Conservation (phyloP, 208 protist species). For the Trypanosoma brucei region DNA sequence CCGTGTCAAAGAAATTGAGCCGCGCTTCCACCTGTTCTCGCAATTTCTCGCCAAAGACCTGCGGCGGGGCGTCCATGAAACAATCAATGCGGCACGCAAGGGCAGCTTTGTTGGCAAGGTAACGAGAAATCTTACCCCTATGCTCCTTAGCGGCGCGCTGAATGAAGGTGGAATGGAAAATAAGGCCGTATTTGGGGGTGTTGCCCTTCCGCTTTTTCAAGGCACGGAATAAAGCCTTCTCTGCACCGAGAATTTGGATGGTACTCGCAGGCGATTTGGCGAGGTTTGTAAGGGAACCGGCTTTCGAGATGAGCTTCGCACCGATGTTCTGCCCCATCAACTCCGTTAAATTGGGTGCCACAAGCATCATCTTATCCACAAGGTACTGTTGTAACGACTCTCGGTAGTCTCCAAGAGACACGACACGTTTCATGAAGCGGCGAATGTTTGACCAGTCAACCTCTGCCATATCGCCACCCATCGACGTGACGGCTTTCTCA, state of each 20-base stretch:
- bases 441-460: slow-evolving; percentile 96
- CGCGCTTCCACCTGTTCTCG: slow-evolving; percentile 98
- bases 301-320: slow-evolving; percentile 98
- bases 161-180: slow-evolving; percentile 98
- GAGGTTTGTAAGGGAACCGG: slow-evolving; percentile 96
- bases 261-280: slow-evolving; percentile 99
- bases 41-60: slow-evolving; percentile 94
- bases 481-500: slow-evolving; percentile 93
- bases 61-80: slow-evolving; percentile 89
- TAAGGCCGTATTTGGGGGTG: slow-evolving; percentile 99
- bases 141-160: slow-evolving; percentile 96
- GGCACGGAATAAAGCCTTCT: slow-evolving; percentile 99
- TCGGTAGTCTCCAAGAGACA: slow-evolving; percentile 92
- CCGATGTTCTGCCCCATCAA: slow-evolving; percentile 98
- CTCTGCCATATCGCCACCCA: slow-evolving; percentile 95
- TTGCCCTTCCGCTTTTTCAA: slow-evolving; percentile 98
- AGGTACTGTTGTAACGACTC: slow-evolving; percentile 94
- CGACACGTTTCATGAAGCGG: slow-evolving; percentile 93
- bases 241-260: slow-evolving; percentile 99
- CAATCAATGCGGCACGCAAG: slow-evolving; percentile 97
- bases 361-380: slow-evolving; percentile 94
- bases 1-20: slow-evolving; percentile 96
- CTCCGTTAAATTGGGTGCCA: slow-evolving; percentile 96
- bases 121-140: slow-evolving; percentile 97
- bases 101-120: slow-evolving; percentile 98